Evolutionary conservation across 768 basidiomycete species (phyloP), one percentile per base, ranked within the genome.

Genomic region (Rhodotorula toruloides): DNA sequence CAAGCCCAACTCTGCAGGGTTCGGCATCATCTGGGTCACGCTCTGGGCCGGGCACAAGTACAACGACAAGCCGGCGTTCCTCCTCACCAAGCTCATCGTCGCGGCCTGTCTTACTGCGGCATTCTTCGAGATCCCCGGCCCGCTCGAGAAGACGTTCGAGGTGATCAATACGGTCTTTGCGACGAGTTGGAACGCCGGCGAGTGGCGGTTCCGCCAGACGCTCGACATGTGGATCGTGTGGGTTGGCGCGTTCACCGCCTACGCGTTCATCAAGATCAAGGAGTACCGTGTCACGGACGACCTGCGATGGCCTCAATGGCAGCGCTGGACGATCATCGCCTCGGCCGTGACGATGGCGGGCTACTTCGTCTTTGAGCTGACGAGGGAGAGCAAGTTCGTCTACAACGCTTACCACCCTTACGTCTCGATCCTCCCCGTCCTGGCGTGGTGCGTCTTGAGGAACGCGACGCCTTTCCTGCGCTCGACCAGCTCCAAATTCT

Each of bases 191-290:
- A 88, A 88, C 11, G 86, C 89, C 12, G 81, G 79, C 27, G 91
- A 96, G 78, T 93, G 90, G 90, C 79, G 81, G 12, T 96, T 96
- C 83, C 86, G 91, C 46, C 87, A 91, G 74, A 86, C 83, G 27
- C 85, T 94, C 65, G 91, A 96, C 79, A 81, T 91, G 54, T 93
- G 86, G 82, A 88, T 92, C 72, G 89, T 90, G 25, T 93, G 90
- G 79, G 81, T 83, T 43, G 91, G 91, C 50, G 91, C 92, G 89
- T 78, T 92, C 71, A 78, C 84, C 31, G 85, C 91, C 2, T 78
- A 91, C 60, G 83, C 81, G 6, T 83, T 82, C 75, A 85, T 88
- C 80, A 93, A 90, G 78, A 78, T 85, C 65, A 86, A 87, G 34
- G 88, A 91, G 68, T 76, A 82, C 72, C 83, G 84, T 37, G 74